Evolutionary conservation across 2,329 filamentous ascomycete species (phyloP).

Genomic region (Clarireedia paspali): DNA sequence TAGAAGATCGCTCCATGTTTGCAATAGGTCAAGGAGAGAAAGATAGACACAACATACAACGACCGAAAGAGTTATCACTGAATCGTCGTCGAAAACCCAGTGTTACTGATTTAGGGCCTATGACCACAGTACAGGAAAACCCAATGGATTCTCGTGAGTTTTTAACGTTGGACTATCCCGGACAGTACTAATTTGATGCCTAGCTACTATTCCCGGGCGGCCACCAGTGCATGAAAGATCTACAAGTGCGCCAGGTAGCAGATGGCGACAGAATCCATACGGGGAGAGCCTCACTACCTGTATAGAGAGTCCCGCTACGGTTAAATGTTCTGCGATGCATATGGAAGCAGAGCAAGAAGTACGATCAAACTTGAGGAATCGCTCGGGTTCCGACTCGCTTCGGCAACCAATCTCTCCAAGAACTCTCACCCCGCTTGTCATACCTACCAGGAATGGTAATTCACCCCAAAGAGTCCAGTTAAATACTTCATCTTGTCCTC

Average conservation of each 20-base stretch:
- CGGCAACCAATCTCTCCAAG: conserved; percentile 43
- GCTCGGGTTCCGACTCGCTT: conserved; percentile 17
- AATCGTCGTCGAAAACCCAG: conserved; percentile 54
- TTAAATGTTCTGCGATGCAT: conserved; percentile 30
- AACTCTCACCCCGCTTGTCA: conserved; percentile 48
- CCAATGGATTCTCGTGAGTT: conserved; percentile 63
- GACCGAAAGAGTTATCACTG: conserved; percentile 50
- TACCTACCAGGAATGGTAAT: conserved; percentile 33
- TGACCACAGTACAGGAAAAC: conserved; percentile 61
- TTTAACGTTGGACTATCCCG: not conserved
- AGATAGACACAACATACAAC: conserved; percentile 34
- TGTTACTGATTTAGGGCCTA: conserved; percentile 56
- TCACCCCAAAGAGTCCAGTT: conserved; percentile 14
- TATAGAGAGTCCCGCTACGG: conserved; percentile 28
- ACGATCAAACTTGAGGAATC: not conserved
- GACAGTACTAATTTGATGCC: conserved; percentile 8
- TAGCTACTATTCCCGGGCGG: conserved; percentile 60
- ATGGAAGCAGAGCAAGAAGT: not conserved
- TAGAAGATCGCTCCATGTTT: conserved; percentile 31
- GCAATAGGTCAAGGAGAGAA: conserved; percentile 31
- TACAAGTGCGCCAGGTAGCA: conserved; percentile 49
- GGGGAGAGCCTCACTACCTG: conserved; percentile 29
- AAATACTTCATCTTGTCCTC: conserved; percentile 30
- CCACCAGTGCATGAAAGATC: conserved; percentile 58
- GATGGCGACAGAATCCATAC: conserved; percentile 39